Evolutionary conservation across 2,329 filamentous ascomycete genomes (phyloP), one percentile per base, ranked within the genome.

Genomic region (Aspergillus pseudoglaucus): DNA sequence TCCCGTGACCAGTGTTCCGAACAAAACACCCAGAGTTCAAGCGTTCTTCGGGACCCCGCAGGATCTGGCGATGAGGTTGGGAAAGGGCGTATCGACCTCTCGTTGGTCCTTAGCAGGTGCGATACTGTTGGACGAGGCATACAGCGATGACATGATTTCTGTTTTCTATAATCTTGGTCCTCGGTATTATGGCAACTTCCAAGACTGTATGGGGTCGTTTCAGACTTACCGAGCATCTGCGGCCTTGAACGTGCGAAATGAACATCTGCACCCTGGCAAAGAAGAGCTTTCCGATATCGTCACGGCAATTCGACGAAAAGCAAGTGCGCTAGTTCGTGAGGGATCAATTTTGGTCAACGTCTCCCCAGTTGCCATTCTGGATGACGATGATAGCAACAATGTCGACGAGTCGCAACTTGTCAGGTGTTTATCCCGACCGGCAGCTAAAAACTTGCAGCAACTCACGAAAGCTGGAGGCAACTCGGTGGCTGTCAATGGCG

Each of bases 161-260:
- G 93, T 98, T 0, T 88, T 95, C 60, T 88, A 86, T 63, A 87
- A 90, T 44, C 82, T 98, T 15, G 91, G 93, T 0, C 87, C 90
- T 20, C 83, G 89, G 42, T 98, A 98, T 59, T 85, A 89, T 61
- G 93, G 93, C 14, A 98, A 98, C 63, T 95, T 95, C 58, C 93
- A 98, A 68, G 93, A 98, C 62, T 93, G 89, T 57, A 78, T 98
- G 12, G 93, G 94, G 4, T 91, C 90, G 1, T 95, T 98, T 61
- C 90, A 97, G 63, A 98, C 94, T 0, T 98, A 98, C 63, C 83
- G 87, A 59, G 91, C 93, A 6, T 97, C 93, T 1, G 91, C 93
- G 6, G 84, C 88, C 46, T 74, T 98, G 35, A 93, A 94, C 50
- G 78, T 96, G 46, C 85, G 91, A 41, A 97, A 97, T 59, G 93